Evolutionary conservation across 805 yeast species (phyloP).

Genomic region (Schwanniomyces vanrijiae): DNA sequence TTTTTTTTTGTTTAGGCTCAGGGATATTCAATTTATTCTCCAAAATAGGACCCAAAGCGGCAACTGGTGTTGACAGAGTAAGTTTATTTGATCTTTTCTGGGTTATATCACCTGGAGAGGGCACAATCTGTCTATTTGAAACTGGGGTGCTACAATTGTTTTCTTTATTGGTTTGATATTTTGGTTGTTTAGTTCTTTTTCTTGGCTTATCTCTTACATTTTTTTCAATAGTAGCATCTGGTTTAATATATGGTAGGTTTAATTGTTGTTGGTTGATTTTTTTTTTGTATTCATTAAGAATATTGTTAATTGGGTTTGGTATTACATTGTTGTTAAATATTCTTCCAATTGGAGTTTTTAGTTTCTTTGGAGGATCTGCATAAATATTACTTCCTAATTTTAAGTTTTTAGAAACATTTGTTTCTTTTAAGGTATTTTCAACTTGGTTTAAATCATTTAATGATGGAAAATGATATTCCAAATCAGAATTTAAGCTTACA

Average conservation of each 20-base stretch:
- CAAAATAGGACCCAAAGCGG: slow-evolving; percentile 9
- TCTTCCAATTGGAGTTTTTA: slow-evolving; percentile 1
- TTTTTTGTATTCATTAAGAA: slow-evolving; percentile 17
- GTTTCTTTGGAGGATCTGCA: background rate
- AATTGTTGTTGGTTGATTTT: slow-evolving; percentile 13
- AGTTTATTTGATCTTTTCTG: slow-evolving; percentile 6
- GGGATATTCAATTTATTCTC: background rate
- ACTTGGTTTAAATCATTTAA: background rate
- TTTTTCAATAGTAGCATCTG: background rate
- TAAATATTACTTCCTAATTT: slow-evolving; percentile 6
- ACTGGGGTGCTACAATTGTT: slow-evolving; percentile 18
- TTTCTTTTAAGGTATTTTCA: slow-evolving; percentile 8
- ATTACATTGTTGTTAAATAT: background rate
- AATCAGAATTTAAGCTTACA: background rate
- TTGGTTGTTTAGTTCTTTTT: background rate
- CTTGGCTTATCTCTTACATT: background rate
- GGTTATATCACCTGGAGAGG: background rate
- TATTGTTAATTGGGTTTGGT: slow-evolving; percentile 21
- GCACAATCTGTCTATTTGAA: slow-evolving; percentile 11
- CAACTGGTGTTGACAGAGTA: slow-evolving; percentile 26
- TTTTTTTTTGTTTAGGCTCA: background rate
- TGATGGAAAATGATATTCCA: slow-evolving; percentile 14
- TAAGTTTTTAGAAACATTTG: slow-evolving; percentile 12
- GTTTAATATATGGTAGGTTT: slow-evolving; percentile 14
- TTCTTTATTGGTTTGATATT: background rate